These are phyloP conservation scores for Gloeostereum incarnatum DNA, from an alignment of 768 basidiomycete species.

Conservation along the genomic window DNA sequence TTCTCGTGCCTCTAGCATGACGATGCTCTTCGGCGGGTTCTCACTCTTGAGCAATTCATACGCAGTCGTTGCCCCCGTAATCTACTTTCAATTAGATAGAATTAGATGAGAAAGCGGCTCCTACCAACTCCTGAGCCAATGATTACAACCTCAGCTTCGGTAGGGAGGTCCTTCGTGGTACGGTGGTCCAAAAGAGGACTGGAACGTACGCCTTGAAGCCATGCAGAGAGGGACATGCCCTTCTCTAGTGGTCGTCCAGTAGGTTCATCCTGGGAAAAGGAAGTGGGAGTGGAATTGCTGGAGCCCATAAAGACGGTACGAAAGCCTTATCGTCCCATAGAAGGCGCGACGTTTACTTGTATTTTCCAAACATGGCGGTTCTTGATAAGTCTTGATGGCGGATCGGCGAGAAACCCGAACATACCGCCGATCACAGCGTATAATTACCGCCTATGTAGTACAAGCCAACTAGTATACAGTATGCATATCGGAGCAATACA, in stretches of 20 bases:
- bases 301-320: too few relatives aligned
- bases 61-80: slow-evolving; percentile 11
- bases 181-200: slow-evolving; percentile 12
- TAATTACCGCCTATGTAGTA: too few relatives aligned
- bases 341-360: too few relatives aligned
- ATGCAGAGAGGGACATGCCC: slow-evolving; percentile 12
- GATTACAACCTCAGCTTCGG: slow-evolving; percentile 22
- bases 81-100: slow-evolving; percentile 4
- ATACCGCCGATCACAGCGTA: too few relatives aligned
- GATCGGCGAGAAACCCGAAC: too few relatives aligned
- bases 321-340: too few relatives aligned
- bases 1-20: slow-evolving; percentile 57
- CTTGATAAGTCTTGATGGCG: too few relatives aligned
- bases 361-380: too few relatives aligned
- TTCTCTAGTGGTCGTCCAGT: slow-evolving; percentile 4
- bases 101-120: slow-evolving; percentile 1
- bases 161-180: slow-evolving; percentile 10
- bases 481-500: too few relatives aligned
- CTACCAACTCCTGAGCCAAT: slow-evolving; percentile 47
- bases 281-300: too few relatives aligned
- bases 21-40: slow-evolving; percentile 21
- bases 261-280: too few relatives aligned
- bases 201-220: slow-evolving; percentile 13
- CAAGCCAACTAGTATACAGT: too few relatives aligned
- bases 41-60: slow-evolving; percentile 13